Base-by-base conservation (phyloP, 2,329 filamentous ascomycete genomes). In the Penicillium sp. region DNA sequence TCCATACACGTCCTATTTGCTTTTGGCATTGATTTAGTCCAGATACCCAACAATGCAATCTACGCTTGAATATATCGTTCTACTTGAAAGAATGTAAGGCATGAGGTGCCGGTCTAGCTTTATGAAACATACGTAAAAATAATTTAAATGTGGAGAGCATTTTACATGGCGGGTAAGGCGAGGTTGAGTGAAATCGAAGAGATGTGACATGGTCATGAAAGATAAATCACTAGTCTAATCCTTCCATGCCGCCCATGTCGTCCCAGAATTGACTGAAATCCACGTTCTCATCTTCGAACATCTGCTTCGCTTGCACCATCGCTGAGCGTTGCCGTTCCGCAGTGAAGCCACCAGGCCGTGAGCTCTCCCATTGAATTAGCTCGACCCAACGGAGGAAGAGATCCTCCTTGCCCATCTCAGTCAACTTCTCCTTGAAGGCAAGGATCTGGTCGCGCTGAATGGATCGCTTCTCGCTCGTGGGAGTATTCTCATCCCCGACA, bases 381-480 rank as follows among this genome's bases (percentile, higher is more conserved):
- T 97, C 92, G 48, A 96, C 90, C 91, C 92, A 96, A 54, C 88
- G 85, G 77, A 90, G 96, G 77, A 97, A 97, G 52, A 97, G 74
- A 62, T 89, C 86, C 73, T 96, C 92, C 75, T 96, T 96, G 43
- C 89, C 91, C 74, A 94, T 81, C 3, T 82, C 82, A 1, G 84
- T 82, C 65, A 97, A 80, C 21, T 86, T 86, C 43, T 94, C 88
- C 66, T 90, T 87, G 72, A 97, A 95, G 3, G 83, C 82, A 60
- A 94, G 84, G 9, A 97, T 87, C 75, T 94, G 91, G 61, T 86
- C 84, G 3, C 75, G 68, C 50, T 76, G 72, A 44, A 71, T 71
- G 53, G 75, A 76, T 25, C 65, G 63, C 5, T 58, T 61, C 2
- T 74, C 73, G 29, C 67, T 76, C 10, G 76, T 77, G 1, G 76